Evolutionary conservation across 495 filamentous ascomycete species (phyloP).

Genomic region (Staphylotrichum longicolle): DNA sequence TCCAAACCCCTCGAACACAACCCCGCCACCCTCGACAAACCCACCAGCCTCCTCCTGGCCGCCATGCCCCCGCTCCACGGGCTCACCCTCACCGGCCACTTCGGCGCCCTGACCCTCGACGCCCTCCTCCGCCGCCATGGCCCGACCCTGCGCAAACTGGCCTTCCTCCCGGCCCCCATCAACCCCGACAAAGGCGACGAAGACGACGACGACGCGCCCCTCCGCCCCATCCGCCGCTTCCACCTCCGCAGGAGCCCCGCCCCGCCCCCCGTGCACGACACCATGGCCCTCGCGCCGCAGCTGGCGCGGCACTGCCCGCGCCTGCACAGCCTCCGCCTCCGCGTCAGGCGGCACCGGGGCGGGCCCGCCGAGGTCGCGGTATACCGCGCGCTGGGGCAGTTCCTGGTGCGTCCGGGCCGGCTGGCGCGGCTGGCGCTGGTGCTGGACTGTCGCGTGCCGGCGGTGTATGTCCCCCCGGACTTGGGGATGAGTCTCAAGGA

Average conservation of each 20-base stretch:
- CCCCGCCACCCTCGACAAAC: not conserved
- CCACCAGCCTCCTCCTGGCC: not conserved
- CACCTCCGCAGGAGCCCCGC: too few relatives aligned
- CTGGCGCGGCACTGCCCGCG: not conserved
- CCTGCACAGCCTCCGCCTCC: not conserved
- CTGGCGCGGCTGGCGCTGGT: not conserved
- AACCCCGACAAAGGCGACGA: too few relatives aligned
- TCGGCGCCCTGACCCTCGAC: not conserved
- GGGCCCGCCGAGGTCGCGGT: slow-evolving; percentile 2
- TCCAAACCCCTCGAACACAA: not conserved
- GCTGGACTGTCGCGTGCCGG: not conserved
- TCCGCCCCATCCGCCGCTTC: not conserved
- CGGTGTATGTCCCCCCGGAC: too few relatives aligned
- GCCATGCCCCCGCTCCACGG: not conserved
- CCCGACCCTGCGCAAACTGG: not conserved
- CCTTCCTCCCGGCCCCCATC: not conserved
- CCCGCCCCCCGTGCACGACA: too few relatives aligned
- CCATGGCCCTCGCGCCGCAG: not conserved
- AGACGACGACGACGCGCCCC: not conserved
- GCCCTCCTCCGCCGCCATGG: not conserved
- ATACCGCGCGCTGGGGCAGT: not conserved
- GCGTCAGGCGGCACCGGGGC: not conserved
- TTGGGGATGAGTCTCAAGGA: too few relatives aligned
- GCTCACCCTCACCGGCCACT: not conserved
- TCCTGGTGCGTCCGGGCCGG: not conserved